Percentiles rank a stretch among this genome's conserved stretches.
phyloP scores from a whole-genome alignment of 139 green algal genomes.

The Coelastrella sp. region DNA sequence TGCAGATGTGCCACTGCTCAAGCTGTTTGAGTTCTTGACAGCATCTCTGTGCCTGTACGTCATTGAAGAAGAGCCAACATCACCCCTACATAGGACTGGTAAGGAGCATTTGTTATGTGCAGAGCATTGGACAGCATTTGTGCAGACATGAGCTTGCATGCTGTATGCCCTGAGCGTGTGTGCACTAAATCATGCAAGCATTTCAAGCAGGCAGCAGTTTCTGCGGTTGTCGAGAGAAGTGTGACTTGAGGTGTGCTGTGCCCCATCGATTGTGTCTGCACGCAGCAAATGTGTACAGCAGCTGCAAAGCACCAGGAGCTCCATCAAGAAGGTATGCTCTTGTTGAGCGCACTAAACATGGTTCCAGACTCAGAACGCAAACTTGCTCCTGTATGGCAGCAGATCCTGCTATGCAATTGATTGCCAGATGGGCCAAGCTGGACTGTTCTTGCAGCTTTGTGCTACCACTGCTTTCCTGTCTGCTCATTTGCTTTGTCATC shows the following conservation, averaged over 20 bases:
- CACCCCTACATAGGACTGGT: constrained; percentile 51
- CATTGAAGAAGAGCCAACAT: constrained; percentile 67
- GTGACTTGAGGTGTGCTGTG: too few species aligned
- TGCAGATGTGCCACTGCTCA: constrained; percentile 75
- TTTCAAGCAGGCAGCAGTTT: too few species aligned
- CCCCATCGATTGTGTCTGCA: too few species aligned
- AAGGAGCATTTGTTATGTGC: constrained; percentile 1
- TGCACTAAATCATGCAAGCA: too few species aligned
- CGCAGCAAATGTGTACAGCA: constrained; percentile 5
- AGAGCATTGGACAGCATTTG: neutral
- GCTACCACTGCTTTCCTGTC: neutral
- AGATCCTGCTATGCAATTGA: too few species aligned
- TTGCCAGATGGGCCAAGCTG: neutral
- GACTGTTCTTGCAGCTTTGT: neutral
- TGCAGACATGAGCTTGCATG: neutral
- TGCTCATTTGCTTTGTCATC: neutral
- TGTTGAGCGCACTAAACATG: neutral
- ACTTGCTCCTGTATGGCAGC: neutral
- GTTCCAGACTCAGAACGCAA: neutral
- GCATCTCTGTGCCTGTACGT: constrained; percentile 84
- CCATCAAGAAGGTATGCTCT: neutral
- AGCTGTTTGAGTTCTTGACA: constrained; percentile 89
- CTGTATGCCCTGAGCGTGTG: neutral
- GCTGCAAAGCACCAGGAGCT: neutral
- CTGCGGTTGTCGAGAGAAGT: too few species aligned